Evolutionary conservation across 352 stramenopile species (phyloP).

Genomic region (Halophytophthora polymorphica): DNA sequence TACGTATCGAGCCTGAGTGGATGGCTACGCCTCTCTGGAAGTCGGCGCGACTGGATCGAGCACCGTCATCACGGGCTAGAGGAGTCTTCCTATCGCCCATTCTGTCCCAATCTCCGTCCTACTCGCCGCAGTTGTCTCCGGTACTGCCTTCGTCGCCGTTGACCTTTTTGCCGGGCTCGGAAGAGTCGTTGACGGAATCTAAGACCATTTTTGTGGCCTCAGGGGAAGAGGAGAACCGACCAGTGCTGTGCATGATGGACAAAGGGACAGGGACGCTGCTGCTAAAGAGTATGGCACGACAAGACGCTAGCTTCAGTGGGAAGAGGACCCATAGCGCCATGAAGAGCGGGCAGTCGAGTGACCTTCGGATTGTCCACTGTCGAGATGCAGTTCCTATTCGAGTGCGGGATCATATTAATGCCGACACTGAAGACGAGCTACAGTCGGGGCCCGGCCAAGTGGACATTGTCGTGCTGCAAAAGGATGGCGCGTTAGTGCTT

Average conservation of each 20-base stretch:
- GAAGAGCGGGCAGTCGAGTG: conserved; percentile 8
- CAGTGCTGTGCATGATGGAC: conserved; percentile 47
- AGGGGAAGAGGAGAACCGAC: conserved; percentile 11
- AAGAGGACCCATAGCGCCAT: not conserved
- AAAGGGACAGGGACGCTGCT: conserved; percentile 30
- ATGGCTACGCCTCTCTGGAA: conserved; percentile 26
- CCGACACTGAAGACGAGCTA: not conserved
- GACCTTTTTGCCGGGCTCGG: not conserved
- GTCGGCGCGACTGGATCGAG: conserved; percentile 17
- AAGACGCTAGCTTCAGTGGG: conserved; percentile 3
- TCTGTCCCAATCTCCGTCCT: conserved; percentile 4
- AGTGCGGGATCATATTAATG: not conserved
- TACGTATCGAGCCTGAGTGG: conserved; percentile 50
- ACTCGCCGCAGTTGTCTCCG: conserved; percentile 12
- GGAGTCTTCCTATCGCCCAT: conserved; percentile 21
- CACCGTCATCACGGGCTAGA: conserved; percentile 6
- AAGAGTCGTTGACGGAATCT: not conserved
- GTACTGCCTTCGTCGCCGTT: conserved; percentile 2
- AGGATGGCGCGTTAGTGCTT: conserved; percentile 25
- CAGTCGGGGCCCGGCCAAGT: not conserved
- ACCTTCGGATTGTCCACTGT: conserved; percentile 28
- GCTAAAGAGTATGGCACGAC: conserved; percentile 27
- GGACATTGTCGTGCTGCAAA: conserved; percentile 47
- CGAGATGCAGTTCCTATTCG: conserved; percentile 39
- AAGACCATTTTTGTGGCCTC: conserved; percentile 42